Conservation (phyloP, 805 yeast genomes). For the Yarrowia hollandica region DNA sequence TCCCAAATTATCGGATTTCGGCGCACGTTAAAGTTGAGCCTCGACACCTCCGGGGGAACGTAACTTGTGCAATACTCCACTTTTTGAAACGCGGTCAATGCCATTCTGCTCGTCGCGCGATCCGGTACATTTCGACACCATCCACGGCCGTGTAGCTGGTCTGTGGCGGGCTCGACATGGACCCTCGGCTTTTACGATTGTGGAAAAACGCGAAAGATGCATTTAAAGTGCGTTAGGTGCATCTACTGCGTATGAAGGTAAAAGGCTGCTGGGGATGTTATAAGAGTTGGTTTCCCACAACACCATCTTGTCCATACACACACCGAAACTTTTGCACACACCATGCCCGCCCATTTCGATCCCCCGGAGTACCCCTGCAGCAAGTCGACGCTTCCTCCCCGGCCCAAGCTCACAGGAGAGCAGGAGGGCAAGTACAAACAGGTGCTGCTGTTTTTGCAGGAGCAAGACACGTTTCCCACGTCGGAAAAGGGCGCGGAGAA, state of each 20-base stretch:
- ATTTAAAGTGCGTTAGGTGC: neutral
- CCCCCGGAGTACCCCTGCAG: constrained; percentile 63
- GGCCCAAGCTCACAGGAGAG: constrained; percentile 49
- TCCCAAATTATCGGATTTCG: constrained; percentile 5
- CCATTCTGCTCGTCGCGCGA: neutral
- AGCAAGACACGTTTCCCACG: constrained; percentile 49
- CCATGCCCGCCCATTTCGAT: constrained; percentile 34
- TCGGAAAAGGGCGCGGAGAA: constrained; percentile 40
- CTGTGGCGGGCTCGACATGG: too few relatives aligned
- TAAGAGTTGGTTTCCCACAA: neutral
- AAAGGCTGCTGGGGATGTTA: neutral
- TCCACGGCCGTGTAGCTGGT: too few relatives aligned
- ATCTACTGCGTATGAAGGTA: neutral
- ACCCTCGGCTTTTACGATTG: too few relatives aligned
- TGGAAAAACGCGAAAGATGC: too few relatives aligned
- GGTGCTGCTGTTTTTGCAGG: constrained; percentile 59
- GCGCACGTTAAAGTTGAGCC: neutral
- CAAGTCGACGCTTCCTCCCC: constrained; percentile 53
- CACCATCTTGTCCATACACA: too few relatives aligned
- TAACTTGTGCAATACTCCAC: neutral
- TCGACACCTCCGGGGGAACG: neutral
- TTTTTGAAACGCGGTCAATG: neutral
- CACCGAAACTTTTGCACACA: neutral
- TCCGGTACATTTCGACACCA: neutral
- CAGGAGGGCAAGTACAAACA: constrained; percentile 60